Percentiles rank a stretch among this genome's conserved stretches.
These are phyloP conservation scores for Salix viminalis DNA, from an alignment of 345 rosid species.

Conservation along the genomic window DNA sequence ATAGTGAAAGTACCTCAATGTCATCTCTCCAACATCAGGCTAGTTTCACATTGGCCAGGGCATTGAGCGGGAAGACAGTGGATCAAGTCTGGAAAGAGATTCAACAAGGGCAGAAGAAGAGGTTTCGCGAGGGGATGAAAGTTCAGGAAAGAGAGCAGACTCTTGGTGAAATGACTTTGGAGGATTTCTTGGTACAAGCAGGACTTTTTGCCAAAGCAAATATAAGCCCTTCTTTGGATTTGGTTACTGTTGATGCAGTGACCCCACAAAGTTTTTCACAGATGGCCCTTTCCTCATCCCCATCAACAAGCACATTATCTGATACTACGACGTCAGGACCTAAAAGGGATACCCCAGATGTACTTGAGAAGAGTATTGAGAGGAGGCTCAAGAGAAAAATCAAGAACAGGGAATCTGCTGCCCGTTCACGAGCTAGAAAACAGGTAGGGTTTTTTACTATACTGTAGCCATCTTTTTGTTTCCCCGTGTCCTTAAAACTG, in stretches of 20 bases:
- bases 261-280: constrained; percentile 24
- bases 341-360: constrained; percentile 36
- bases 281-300: constrained; percentile 33
- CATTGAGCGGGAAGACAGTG: constrained; percentile 52
- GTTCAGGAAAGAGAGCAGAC: constrained; percentile 25
- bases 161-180: constrained; percentile 50
- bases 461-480: not conserved
- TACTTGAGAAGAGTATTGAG: constrained; percentile 44
- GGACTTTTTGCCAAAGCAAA: constrained; percentile 48
- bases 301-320: constrained; percentile 31
- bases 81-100: constrained; percentile 66
- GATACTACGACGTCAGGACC: constrained; percentile 23
- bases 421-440: constrained; percentile 62
- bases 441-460: constrained; percentile 27
- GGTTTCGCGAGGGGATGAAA: constrained; percentile 30
- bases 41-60: constrained; percentile 40
- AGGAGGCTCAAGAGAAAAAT: constrained; percentile 61
- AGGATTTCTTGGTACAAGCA: constrained; percentile 64
- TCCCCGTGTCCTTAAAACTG: not conserved
- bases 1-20: constrained; percentile 11
- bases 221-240: constrained; percentile 37
- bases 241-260: constrained; percentile 19
- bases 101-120: constrained; percentile 44
- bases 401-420: constrained; percentile 74
- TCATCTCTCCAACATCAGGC: constrained; percentile 44